Evolutionary conservation across 257 asterid genomes (phyloP), one percentile per base, ranked within the genome.

Genomic region (Nemophila menziesii): DNA sequence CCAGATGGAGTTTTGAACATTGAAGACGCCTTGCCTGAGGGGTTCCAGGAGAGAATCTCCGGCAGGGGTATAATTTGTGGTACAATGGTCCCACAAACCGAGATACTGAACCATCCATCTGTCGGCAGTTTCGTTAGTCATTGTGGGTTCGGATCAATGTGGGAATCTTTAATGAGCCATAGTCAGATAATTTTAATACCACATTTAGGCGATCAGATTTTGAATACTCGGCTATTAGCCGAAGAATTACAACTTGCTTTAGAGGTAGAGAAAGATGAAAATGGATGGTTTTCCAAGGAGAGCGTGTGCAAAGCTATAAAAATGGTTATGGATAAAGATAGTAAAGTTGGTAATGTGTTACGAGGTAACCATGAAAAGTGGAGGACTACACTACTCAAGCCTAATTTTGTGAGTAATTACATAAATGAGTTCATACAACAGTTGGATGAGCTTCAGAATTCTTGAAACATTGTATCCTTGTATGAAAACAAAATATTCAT

Each of bases 81-180:
- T 7, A 93, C 86, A 8, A 82, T 92, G 90, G 80, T 82, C 34
- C 82, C 64, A 33, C 93, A 79, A 64, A 44, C 77, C 13, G 76
- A 72, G 49, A 65, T 82, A 16, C 65, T 86, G 53, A 66, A 22
- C 38, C 96, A 86, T 65, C 68, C 71, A 10, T 70, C 94, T 3
- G 75, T 86, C 0, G 94, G 96, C 3, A 79, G 97, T 57, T 86
- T 79, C 63, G 94, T 86, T 49, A 77, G 80, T 63, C 94, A 86
- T 39, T 72, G 96, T n/a, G n/a, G n/a, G n/a, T n/a, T n/a, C n/a
- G n/a, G n/a, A n/a, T n/a, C n/a, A n/a, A n/a, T n/a, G n/a, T 49
- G 94, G 94, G 93, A 82, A 60, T 79, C 92, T 37, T 45, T 86
- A 66, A 55, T 70, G 69, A 67, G 82, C 43, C 78, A 77, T 8